Conservation (phyloP, 1,139 yeast genomes). For the Meyerozyma elateridarum region DNA sequence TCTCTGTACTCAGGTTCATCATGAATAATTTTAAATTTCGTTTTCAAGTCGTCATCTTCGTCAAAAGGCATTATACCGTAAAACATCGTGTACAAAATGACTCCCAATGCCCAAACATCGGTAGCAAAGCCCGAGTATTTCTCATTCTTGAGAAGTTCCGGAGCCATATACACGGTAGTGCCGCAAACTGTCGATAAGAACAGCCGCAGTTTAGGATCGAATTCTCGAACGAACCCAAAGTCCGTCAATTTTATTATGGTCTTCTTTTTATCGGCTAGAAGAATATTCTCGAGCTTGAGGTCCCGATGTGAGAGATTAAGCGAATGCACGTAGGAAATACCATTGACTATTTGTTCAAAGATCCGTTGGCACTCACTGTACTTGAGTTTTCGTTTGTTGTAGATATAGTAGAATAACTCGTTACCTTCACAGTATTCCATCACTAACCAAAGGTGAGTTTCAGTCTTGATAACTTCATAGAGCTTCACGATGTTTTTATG, state of each 20-base stretch:
- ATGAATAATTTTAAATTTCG: slow-evolving; percentile 56
- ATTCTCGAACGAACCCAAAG: slow-evolving; percentile 91
- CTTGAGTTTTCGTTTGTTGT: slow-evolving; percentile 51
- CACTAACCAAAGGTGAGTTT: slow-evolving; percentile 77
- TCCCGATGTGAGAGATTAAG: slow-evolving; percentile 86
- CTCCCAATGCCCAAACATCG: slow-evolving; percentile 92
- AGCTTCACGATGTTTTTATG: slow-evolving; percentile 82
- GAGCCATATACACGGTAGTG: slow-evolving; percentile 95
- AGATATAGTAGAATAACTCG: slow-evolving; percentile 73
- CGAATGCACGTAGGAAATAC: slow-evolving; percentile 80
- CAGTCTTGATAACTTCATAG: slow-evolving; percentile 83
- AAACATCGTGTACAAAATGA: slow-evolving; percentile 83
- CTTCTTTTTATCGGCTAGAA: slow-evolving; percentile 64
- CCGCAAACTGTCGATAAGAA: slow-evolving; percentile 85
- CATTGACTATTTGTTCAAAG: slow-evolving; percentile 76
- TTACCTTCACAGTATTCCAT: slow-evolving; percentile 89
- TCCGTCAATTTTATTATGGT: slow-evolving; percentile 69
- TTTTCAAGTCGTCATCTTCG: slow-evolving; percentile 68
- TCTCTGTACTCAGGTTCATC: slow-evolving; percentile 57
- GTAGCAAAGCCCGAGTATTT: slow-evolving; percentile 78
- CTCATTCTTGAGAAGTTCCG: slow-evolving; percentile 67
- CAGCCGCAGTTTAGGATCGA: slow-evolving; percentile 43
- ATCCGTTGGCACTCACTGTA: slow-evolving; percentile 51
- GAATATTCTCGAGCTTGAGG: slow-evolving; percentile 78
- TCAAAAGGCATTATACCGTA: slow-evolving; percentile 91